Percentiles rank a stretch among this genome's conserved stretches.
Evolutionary conservation across 2,329 filamentous ascomycete species (phyloP).

Genomic region (Neurospora sp.): DNA sequence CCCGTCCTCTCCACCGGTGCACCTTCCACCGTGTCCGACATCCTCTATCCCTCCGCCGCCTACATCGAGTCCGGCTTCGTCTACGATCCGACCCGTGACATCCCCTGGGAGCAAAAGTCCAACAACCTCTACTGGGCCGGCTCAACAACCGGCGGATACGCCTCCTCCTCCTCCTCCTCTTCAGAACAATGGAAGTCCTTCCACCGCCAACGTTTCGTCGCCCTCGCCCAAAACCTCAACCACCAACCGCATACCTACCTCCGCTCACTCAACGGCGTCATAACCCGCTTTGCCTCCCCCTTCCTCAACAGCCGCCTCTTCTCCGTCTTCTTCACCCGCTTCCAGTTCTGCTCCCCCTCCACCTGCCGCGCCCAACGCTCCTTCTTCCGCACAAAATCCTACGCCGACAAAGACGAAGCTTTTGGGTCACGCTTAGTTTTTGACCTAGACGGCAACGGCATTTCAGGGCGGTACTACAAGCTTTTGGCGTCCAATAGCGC

Average conservation of each 20-base stretch:
- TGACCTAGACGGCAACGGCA: conserved; percentile 47
- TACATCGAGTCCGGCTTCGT: conserved; percentile 32
- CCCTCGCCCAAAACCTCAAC: conserved; percentile 25
- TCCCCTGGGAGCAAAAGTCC: conserved; percentile 38
- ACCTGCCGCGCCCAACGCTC: conserved; percentile 12
- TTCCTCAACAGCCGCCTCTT: conserved; percentile 31
- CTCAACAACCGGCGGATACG: conserved; percentile 41
- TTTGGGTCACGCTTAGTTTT: conserved; percentile 33
- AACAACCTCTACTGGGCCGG: conserved; percentile 49
- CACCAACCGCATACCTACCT: conserved; percentile 24
- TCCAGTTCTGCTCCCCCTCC: conserved; percentile 4
- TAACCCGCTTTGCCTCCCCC: conserved; percentile 15
- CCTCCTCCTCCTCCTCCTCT: conserved; percentile 10
- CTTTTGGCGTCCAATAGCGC: conserved; percentile 36
- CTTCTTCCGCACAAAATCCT: conserved; percentile 11
- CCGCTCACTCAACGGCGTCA: conserved; percentile 9
- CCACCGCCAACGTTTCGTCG: conserved; percentile 39
- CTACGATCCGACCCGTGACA: conserved; percentile 32
- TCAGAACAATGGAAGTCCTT: conserved; percentile 26
- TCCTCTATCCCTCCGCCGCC: conserved; percentile 41
- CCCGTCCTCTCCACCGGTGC: conserved; percentile 38
- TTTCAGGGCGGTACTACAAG: conserved; percentile 43
- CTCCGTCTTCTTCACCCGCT: conserved; percentile 31
- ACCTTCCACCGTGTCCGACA: conserved; percentile 38
- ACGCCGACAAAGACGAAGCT: conserved; percentile 21